Conservation (phyloP, 2,329 filamentous ascomycete genomes). For the Penicillium polonicum region DNA sequence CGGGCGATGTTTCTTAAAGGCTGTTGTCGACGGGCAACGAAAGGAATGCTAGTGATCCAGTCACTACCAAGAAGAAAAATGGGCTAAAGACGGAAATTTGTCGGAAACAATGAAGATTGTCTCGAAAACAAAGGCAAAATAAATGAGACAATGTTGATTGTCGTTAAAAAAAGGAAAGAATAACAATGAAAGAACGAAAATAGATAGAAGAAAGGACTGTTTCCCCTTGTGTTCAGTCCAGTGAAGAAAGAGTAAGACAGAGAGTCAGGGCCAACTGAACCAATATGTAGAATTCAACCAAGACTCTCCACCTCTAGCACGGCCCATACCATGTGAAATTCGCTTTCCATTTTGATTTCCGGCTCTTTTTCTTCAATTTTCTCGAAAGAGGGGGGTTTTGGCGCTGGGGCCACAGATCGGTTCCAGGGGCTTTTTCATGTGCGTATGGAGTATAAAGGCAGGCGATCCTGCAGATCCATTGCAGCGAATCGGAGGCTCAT, state of each 20-base stretch:
- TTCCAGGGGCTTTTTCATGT: background rate
- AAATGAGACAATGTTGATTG: slow-evolving; percentile 7
- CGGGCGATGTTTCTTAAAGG: slow-evolving; percentile 12
- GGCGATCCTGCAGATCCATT: slow-evolving; percentile 4
- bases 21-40: slow-evolving; percentile 28
- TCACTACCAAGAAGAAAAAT: slow-evolving; percentile 21
- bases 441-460: background rate
- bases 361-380: background rate
- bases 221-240: slow-evolving; percentile 6
- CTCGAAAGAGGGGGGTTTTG: slow-evolving; percentile 6
- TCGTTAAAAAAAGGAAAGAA: background rate
- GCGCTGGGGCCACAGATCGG: slow-evolving; percentile 6
- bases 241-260: slow-evolving; percentile 7
- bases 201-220: slow-evolving; percentile 14
- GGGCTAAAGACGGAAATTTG: slow-evolving; percentile 16
- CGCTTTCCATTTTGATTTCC: background rate
- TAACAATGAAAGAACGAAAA: background rate
- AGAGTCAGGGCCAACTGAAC: background rate
- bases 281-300: slow-evolving; percentile 19
- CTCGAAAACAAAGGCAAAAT: slow-evolving; percentile 8
- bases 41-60: slow-evolving; percentile 33
- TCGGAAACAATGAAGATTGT: slow-evolving; percentile 19
- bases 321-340: slow-evolving; percentile 2
- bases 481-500: background rate
- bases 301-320: slow-evolving; percentile 11